A percentile compares a stretch with the other conserved stretches of the same genome.
Evolutionary conservation across 2,329 filamentous ascomycete genomes (phyloP).

Genomic region (Ophiosphaerella herpotricha): DNA sequence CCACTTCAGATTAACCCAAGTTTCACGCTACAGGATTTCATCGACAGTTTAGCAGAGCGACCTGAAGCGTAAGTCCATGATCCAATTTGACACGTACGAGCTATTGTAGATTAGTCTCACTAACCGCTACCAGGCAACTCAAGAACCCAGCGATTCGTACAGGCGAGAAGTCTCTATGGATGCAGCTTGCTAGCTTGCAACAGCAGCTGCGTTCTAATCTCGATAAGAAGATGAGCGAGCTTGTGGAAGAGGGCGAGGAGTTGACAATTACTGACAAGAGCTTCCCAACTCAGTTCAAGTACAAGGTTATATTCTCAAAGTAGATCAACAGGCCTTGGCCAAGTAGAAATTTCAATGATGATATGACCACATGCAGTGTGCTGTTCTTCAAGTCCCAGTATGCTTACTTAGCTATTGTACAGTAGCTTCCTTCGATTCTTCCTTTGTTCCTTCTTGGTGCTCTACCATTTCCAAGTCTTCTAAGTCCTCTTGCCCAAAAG

Average conservation of each 20-base stretch:
- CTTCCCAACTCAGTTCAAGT: constrained; percentile 73
- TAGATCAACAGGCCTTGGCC: constrained; percentile 1
- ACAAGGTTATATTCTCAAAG: constrained; percentile 57
- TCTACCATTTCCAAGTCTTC: constrained; percentile 1
- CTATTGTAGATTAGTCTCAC: neutral
- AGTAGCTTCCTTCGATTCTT: constrained; percentile 1
- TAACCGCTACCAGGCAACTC: constrained; percentile 63
- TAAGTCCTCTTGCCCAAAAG: constrained; percentile 23
- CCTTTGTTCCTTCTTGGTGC: neutral
- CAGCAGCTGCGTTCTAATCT: constrained; percentile 84
- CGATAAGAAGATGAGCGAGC: constrained; percentile 72
- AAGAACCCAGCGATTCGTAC: constrained; percentile 89
- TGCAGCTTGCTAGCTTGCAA: constrained; percentile 83
- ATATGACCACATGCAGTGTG: too few species aligned
- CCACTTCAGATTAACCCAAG: constrained; percentile 72
- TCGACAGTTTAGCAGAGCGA: constrained; percentile 79
- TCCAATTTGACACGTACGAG: neutral
- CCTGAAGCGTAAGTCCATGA: constrained; percentile 68
- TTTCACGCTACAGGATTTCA: constrained; percentile 78
- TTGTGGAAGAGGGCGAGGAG: constrained; percentile 82
- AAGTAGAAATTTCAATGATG: too few species aligned
- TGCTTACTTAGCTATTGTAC: constrained; percentile 2
- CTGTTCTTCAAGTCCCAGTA: too few species aligned
- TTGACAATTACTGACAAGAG: constrained; percentile 92
- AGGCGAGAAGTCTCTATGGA: constrained; percentile 85